A percentile compares a stretch with the other conserved stretches of the same genome.
Evolutionary conservation across 768 basidiomycete genomes (phyloP).

Genomic region (Agaricus blazei): DNA sequence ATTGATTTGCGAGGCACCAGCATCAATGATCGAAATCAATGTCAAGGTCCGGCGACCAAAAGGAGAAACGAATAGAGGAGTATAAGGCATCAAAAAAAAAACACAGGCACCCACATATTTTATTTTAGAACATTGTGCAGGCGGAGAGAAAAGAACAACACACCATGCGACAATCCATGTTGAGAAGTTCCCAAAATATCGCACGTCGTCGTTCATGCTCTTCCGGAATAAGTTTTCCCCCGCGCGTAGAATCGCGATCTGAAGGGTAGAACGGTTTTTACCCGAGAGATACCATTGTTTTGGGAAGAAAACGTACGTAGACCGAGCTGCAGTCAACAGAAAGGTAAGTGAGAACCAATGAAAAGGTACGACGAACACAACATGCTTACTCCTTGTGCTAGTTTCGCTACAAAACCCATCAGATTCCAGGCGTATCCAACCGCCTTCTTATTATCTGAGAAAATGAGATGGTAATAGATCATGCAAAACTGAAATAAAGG

Average conservation of each 20-base stretch:
- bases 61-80: background rate
- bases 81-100: background rate
- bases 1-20: background rate
- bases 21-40: background rate
- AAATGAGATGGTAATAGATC: constrained; percentile 72
- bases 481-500: constrained; percentile 44
- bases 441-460: constrained; percentile 69
- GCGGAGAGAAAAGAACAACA: background rate
- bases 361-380: background rate
- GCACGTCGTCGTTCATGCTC: constrained; percentile 65
- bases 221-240: constrained; percentile 60
- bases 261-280: constrained; percentile 11
- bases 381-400: constrained; percentile 62
- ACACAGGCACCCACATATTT: constrained; percentile 6
- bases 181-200: constrained; percentile 72
- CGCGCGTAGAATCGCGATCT: constrained; percentile 65
- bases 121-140: background rate
- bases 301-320: constrained; percentile 45
- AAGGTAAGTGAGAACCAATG: background rate
- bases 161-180: constrained; percentile 67
- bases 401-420: constrained; percentile 69
- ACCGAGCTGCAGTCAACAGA: constrained; percentile 42
- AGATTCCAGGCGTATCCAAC: constrained; percentile 73
- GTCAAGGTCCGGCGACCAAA: background rate
- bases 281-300: constrained; percentile 5